Evolutionary conservation across 768 basidiomycete species (phyloP).

Genomic region (Suillus alpinus): DNA sequence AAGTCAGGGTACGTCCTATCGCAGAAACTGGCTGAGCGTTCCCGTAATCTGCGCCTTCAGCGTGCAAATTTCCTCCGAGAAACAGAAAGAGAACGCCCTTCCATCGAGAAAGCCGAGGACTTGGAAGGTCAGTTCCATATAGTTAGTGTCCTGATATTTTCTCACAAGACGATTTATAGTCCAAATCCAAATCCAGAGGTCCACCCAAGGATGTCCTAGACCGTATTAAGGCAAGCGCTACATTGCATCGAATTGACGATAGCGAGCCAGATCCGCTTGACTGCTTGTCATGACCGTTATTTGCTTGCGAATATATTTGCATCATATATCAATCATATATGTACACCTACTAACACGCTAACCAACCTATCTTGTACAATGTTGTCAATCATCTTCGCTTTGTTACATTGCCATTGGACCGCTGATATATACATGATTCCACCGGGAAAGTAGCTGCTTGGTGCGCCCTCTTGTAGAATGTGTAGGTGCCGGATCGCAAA

Average conservation of each 20-base stretch:
- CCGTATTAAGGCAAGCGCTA: constrained; percentile 33
- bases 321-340: neutral
- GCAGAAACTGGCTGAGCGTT: neutral
- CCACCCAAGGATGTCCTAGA: constrained; percentile 39
- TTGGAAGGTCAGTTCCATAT: constrained; percentile 1
- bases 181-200: constrained; percentile 24
- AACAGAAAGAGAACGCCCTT: constrained; percentile 35
- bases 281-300: constrained; percentile 37
- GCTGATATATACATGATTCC: neutral
- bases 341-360: constrained; percentile 1
- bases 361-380: neutral
- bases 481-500: no score
- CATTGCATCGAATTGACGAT: constrained; percentile 24
- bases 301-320: neutral
- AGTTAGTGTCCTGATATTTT: neutral
- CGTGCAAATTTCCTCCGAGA: constrained; percentile 19
- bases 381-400: constrained; percentile 1
- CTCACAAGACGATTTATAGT: neutral
- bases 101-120: constrained; percentile 3
- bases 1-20: neutral
- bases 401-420: neutral
- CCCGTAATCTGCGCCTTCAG: neutral
- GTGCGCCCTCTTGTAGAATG: neutral
- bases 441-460: neutral
- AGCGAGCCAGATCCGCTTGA: constrained; percentile 47